phyloP scores from a whole-genome alignment of 306 rosid genomes.

The Sphenostylis stenocarpa region DNA sequence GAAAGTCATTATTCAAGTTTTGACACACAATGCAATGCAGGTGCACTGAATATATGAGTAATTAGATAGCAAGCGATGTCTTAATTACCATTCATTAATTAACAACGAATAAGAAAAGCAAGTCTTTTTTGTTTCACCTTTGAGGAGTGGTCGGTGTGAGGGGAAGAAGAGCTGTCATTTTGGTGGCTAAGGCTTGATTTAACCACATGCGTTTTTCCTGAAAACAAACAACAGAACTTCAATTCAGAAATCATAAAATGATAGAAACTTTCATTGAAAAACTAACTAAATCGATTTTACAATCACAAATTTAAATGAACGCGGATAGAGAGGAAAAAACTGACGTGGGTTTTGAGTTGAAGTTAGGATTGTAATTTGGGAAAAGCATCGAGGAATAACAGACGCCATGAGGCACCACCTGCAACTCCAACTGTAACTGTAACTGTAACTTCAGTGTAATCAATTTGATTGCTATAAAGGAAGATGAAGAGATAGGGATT shows the following conservation, averaged over 20 bases:
- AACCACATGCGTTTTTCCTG: background rate
- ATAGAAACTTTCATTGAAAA: background rate
- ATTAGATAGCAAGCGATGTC: background rate
- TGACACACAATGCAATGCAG: background rate
- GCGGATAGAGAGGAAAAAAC: background rate
- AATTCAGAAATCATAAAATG: background rate
- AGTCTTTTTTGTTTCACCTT: constrained; percentile 7
- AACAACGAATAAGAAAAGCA: background rate
- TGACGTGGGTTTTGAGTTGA: background rate
- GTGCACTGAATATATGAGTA: background rate
- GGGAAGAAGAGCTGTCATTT: background rate
- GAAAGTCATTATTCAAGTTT: background rate
- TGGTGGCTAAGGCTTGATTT: constrained; percentile 13
- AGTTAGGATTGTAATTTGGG: background rate
- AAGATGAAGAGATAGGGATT: background rate
- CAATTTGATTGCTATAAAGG: background rate
- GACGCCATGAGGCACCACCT: constrained; percentile 17
- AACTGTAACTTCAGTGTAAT: background rate
- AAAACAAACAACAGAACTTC: background rate
- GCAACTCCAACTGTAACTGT: background rate
- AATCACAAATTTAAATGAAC: background rate
- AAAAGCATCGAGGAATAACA: constrained; percentile 19
- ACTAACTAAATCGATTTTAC: too few relatives aligned
- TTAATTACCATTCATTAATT: background rate
- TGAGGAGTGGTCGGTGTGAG: background rate